Evolutionary conservation across 2,329 filamentous ascomycete genomes (phyloP).

Genomic region (Fusarium napiforme): DNA sequence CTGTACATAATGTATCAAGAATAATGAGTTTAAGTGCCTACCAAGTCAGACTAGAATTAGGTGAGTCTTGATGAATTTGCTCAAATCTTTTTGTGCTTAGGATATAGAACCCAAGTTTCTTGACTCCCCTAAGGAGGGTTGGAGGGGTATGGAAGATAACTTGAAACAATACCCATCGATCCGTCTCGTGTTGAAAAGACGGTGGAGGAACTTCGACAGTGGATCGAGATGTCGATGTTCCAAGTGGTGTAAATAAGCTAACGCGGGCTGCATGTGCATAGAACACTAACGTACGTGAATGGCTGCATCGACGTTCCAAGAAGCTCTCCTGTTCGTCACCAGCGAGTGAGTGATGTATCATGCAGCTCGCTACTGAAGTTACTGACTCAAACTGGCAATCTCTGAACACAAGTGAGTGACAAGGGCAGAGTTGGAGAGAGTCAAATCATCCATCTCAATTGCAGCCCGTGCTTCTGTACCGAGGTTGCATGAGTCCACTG

Average conservation of each 20-base stretch:
- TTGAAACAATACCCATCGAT: conserved; percentile 14
- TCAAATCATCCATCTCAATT: conserved; percentile 19
- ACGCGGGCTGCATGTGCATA: not conserved
- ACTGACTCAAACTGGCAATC: not conserved
- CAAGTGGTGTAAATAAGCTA: conserved; percentile 3
- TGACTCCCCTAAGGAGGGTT: not conserved
- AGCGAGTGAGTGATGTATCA: not conserved
- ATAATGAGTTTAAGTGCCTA: not conserved
- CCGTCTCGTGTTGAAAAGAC: conserved; percentile 32
- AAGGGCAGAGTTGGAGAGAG: conserved; percentile 19
- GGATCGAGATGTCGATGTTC: conserved; percentile 9
- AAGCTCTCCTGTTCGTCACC: not conserved
- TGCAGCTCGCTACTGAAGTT: not conserved
- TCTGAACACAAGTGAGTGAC: conserved; percentile 16
- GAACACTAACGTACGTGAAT: not conserved
- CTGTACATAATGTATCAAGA: not conserved
- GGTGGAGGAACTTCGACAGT: conserved; percentile 32
- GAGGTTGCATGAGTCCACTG: conserved; percentile 29
- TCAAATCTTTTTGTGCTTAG: not conserved
- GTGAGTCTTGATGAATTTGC: not conserved
- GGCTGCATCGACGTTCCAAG: not conserved
- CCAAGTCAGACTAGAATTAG: not conserved
- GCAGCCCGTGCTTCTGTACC: conserved; percentile 19
- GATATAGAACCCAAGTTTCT: not conserved
- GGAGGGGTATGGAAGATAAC: conserved; percentile 4